Conservation (phyloP, 805 yeast genomes). For the Myxozyma kluyveri region DNA sequence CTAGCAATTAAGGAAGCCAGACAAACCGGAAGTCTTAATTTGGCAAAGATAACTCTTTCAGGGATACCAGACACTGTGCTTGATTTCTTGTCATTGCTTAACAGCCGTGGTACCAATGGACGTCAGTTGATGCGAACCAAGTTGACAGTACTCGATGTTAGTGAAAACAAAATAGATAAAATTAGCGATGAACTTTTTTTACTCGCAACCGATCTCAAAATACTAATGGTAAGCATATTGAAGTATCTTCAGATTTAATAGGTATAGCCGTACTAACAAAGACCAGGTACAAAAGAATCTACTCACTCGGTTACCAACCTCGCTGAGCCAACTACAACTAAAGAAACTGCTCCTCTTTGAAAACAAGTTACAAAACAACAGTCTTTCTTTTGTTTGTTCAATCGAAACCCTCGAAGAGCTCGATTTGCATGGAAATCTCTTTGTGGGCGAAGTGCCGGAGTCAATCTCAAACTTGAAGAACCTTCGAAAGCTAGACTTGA, state of each 20-base stretch:
- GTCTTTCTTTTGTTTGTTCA: conserved; percentile 5
- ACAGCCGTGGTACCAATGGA: not conserved
- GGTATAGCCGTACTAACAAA: not conserved
- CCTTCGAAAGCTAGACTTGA: conserved; percentile 13
- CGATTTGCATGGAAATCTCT: conserved; percentile 17
- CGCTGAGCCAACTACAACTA: conserved; percentile 7
- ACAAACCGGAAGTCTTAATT: conserved; percentile 9
- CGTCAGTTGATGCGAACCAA: not conserved
- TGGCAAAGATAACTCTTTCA: conserved; percentile 2
- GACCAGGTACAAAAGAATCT: conserved; percentile 16
- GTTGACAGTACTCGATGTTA: conserved; percentile 10
- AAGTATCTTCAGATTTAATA: not conserved
- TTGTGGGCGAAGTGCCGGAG: conserved; percentile 24
- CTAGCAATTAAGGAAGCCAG: conserved; percentile 9
- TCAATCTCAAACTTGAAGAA: conserved; percentile 6
- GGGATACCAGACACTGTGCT: conserved; percentile 18
- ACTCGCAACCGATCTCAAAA: no score
- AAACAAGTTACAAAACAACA: conserved; percentile 17
- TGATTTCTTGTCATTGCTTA: conserved; percentile 6
- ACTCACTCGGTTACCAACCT: conserved; percentile 15
- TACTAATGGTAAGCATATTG: no score
- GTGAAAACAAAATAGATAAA: conserved; percentile 11
- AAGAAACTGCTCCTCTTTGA: conserved; percentile 6
- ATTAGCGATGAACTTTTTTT: conserved; percentile 10
- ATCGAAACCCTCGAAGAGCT: conserved; percentile 13